These are phyloP conservation scores for Hammondia hammondi DNA, from an alignment of 169 alveolate genomes.

Conservation along the genomic window DNA sequence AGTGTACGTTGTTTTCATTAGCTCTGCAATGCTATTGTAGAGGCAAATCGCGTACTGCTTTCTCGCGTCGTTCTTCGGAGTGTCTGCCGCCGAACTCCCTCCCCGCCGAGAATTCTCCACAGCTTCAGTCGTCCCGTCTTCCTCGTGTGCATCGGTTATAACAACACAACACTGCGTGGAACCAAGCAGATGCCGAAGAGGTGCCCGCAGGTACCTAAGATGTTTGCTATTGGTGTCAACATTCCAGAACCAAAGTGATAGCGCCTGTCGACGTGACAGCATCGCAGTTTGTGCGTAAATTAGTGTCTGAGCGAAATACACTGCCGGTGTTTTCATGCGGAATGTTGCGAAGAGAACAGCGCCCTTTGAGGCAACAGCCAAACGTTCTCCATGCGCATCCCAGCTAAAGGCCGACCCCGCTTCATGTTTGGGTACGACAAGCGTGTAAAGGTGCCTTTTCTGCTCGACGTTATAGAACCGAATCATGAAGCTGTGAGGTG, in stretches of 20 bases:
- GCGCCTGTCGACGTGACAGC: slow-evolving; percentile 81
- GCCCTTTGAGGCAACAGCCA: slow-evolving; percentile 86
- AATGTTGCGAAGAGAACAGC: slow-evolving; percentile 88
- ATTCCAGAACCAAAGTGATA: slow-evolving; percentile 91
- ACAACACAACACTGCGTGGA: not conserved
- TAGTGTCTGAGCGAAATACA: slow-evolving; percentile 86
- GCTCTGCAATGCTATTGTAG: not conserved
- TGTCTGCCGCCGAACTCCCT: not conserved
- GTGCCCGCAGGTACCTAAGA: not conserved
- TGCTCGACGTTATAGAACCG: not conserved
- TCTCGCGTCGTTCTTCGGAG: not conserved
- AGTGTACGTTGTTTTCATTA: not conserved
- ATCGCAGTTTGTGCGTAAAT: slow-evolving; percentile 72
- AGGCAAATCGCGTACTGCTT: not conserved
- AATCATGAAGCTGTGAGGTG: not conserved
- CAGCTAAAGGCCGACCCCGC: slow-evolving; percentile 80
- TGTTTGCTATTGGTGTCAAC: slow-evolving; percentile 74
- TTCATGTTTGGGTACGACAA: slow-evolving; percentile 83
- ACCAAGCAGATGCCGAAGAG: not conserved
- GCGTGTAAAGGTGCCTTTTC: slow-evolving; percentile 79
- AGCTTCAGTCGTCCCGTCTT: slow-evolving; percentile 77
- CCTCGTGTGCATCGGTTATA: slow-evolving; percentile 67
- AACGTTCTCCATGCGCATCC: slow-evolving; percentile 88
- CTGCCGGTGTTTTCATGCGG: slow-evolving; percentile 89
- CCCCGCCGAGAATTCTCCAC: slow-evolving; percentile 76